These are phyloP conservation scores for Suillus hirtellus DNA, from an alignment of 768 basidiomycete species.

Conservation along the genomic window DNA sequence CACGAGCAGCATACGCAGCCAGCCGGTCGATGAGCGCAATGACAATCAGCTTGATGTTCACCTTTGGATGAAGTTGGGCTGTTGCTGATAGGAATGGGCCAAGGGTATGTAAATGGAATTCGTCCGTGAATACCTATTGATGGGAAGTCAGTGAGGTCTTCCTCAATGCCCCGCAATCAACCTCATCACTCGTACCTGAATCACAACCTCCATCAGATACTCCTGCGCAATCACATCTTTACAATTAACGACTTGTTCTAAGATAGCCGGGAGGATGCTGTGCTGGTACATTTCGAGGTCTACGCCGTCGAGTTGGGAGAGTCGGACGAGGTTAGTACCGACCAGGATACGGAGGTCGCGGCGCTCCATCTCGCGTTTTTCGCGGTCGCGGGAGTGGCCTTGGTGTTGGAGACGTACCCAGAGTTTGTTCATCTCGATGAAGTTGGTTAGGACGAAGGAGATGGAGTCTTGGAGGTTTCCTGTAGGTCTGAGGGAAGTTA, in stretches of 20 bases:
- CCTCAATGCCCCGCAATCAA: neutral
- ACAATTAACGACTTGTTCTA: conserved; percentile 98
- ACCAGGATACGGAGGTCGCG: conserved; percentile 94
- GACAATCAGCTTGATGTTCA: conserved; percentile 98
- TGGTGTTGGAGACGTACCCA: conserved; percentile 99
- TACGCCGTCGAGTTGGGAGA: conserved; percentile 95
- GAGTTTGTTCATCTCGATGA: conserved; percentile 99
- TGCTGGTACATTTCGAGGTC: conserved; percentile 89
- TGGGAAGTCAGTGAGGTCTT: neutral
- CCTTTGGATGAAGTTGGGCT: conserved; percentile 94
- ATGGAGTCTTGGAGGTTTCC: conserved; percentile 96
- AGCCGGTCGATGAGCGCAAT: conserved; percentile 96
- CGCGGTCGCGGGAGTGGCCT: conserved; percentile 94
- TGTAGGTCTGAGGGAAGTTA: conserved; percentile 53
- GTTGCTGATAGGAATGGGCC: conserved; percentile 95
- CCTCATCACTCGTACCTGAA: conserved; percentile 60
- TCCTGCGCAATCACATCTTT: conserved; percentile 99
- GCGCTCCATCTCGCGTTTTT: conserved; percentile 96
- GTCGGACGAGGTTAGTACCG: conserved; percentile 94
- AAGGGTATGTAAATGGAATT: conserved; percentile 96
- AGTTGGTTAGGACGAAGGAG: conserved; percentile 94
- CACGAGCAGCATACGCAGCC: conserved; percentile 93
- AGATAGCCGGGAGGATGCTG: conserved; percentile 85
- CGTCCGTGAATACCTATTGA: conserved; percentile 93
- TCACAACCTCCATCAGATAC: conserved; percentile 99